A percentile compares a stretch with the other conserved stretches of the same genome.
phyloP scores from a whole-genome alignment of 169 alveolate species.

The Eimeria maxima region DNA sequence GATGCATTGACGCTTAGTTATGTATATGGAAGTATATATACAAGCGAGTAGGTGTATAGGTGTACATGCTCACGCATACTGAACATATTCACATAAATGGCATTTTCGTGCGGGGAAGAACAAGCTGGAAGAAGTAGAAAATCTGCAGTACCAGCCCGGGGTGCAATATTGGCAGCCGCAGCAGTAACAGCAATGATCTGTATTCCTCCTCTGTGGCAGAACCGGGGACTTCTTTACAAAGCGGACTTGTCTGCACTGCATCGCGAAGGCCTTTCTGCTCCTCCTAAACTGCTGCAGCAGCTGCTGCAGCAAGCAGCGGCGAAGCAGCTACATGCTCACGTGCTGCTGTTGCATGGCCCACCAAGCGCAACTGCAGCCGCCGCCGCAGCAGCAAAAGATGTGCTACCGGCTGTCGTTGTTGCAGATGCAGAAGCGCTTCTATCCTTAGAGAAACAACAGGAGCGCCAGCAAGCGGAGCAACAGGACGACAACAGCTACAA shows the following conservation, averaged over 20 bases:
- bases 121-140: not conserved
- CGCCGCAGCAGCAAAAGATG: constrained; percentile 57
- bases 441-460: constrained; percentile 47
- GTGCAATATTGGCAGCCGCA: not conserved
- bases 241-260: constrained; percentile 49
- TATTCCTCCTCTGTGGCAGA: constrained; percentile 24
- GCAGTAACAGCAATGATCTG: constrained; percentile 20
- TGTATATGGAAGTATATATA: not conserved
- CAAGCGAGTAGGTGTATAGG: not conserved
- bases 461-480: constrained; percentile 30
- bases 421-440: constrained; percentile 77
- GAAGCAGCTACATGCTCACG: constrained; percentile 57
- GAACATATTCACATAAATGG: not conserved
- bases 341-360: constrained; percentile 75
- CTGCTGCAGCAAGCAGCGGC: constrained; percentile 68
- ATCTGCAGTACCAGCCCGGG: not conserved
- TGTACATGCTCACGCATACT: not conserved
- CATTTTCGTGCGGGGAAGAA: not conserved
- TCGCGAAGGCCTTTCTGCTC: constrained; percentile 10
- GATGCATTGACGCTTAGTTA: not conserved
- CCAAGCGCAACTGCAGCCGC: constrained; percentile 49
- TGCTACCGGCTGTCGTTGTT: constrained; percentile 48
- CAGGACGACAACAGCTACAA: not conserved
- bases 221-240: constrained; percentile 52
- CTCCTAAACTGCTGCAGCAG: constrained; percentile 64